Evolutionary conservation across 2,329 filamentous ascomycete genomes (phyloP).

Genomic region (Ceratocystis huliohia): DNA sequence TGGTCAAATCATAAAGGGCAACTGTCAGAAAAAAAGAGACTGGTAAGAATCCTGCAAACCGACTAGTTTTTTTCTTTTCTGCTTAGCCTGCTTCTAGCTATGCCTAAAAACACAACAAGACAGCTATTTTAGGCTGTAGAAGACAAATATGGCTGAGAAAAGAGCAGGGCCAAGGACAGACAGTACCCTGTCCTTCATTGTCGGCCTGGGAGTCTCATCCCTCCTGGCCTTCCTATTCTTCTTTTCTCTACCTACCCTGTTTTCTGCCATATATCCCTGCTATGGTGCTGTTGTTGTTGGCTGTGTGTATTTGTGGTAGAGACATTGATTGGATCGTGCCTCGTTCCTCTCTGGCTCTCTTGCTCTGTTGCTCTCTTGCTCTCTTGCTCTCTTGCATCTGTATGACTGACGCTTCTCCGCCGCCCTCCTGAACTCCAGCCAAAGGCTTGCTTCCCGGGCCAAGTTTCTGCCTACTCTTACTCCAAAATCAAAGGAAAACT

Average conservation of each 20-base stretch:
- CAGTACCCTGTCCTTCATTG: neutral
- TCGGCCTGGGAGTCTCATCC: neutral
- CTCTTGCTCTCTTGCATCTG: no score
- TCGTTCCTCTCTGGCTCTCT: constrained; percentile 14
- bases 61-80: neutral
- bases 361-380: no score
- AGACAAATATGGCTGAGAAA: neutral
- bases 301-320: neutral
- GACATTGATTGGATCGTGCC: neutral
- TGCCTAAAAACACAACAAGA: neutral
- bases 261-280: constrained; percentile 15
- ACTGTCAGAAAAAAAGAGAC: no score
- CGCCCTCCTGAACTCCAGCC: no score
- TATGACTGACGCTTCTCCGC: no score
- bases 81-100: neutral
- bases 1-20: no score
- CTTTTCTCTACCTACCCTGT: neutral
- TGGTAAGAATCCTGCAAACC: neutral
- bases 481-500: neutral
- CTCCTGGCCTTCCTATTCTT: neutral
- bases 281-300: neutral
- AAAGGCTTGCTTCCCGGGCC: no score
- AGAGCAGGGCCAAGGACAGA: neutral
- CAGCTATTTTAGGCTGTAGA: neutral
- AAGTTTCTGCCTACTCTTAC: no score